These are phyloP conservation scores for Lyophyllum atratum DNA, from an alignment of 768 basidiomycete species.

Conservation along the genomic window DNA sequence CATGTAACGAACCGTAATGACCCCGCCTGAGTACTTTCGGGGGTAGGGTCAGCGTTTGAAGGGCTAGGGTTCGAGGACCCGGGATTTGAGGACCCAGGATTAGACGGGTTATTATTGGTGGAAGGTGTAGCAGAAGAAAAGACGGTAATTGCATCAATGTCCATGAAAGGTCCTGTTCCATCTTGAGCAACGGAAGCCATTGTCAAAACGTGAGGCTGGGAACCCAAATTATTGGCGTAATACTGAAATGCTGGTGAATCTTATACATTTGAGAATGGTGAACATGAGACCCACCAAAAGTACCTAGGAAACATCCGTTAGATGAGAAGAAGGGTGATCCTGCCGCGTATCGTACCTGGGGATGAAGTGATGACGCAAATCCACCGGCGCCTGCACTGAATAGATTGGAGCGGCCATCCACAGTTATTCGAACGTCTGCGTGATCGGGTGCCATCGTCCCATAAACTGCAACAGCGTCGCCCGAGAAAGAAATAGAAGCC, in stretches of 20 bases:
- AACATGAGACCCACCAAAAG: conserved; percentile 31
- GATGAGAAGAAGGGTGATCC: background rate
- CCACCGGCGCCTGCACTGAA: conserved; percentile 39
- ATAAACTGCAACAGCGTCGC: conserved; percentile 56
- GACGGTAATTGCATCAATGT: conserved; percentile 43
- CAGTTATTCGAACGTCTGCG: conserved; percentile 43
- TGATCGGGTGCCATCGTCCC: conserved; percentile 56
- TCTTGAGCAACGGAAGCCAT: conserved; percentile 33
- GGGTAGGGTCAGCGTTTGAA: background rate
- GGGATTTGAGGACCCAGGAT: background rate
- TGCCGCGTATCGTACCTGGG: conserved; percentile 20
- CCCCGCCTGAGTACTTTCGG: background rate
- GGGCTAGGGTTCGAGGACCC: background rate
- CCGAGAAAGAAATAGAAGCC: conserved; percentile 45
- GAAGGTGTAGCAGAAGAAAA: conserved; percentile 26
- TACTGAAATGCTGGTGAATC: conserved; percentile 30
- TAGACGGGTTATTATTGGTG: background rate
- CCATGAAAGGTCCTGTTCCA: conserved; percentile 40
- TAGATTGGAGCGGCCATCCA: conserved; percentile 41
- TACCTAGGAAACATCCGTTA: conserved; percentile 21
- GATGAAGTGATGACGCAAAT: conserved; percentile 30
- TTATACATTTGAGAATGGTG: background rate
- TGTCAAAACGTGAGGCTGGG: conserved; percentile 39
- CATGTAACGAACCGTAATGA: conserved; percentile 1
- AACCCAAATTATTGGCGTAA: conserved; percentile 39